phyloP scores from a whole-genome alignment of 306 rosid species.

The Vigna angularis region DNA sequence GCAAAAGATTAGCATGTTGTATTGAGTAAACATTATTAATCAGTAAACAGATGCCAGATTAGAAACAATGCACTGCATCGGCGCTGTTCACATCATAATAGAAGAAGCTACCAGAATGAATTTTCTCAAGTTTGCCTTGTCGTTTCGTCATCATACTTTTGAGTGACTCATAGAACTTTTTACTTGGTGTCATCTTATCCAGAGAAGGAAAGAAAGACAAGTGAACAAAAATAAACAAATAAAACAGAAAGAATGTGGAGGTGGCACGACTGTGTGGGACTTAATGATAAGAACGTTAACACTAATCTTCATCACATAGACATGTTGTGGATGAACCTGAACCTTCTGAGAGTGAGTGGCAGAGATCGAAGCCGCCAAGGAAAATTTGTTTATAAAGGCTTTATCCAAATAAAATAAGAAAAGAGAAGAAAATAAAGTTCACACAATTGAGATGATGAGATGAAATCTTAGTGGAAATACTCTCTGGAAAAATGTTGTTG shows the following conservation, averaged over 20 bases:
- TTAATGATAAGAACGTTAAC: constrained; percentile 34
- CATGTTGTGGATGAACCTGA: constrained; percentile 23
- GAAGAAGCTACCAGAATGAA: not conserved
- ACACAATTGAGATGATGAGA: not conserved
- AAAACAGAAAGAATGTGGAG: constrained; percentile 10
- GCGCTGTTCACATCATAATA: not conserved
- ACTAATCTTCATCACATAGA: constrained; percentile 32
- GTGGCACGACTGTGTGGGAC: constrained; percentile 37
- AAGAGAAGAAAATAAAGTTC: not conserved
- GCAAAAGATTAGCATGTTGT: not conserved
- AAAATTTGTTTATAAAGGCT: not conserved
- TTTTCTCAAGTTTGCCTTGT: constrained; percentile 12
- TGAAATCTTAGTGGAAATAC: constrained; percentile 13
- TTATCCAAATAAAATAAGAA: not conserved
- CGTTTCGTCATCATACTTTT: constrained; percentile 25
- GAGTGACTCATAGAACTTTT: constrained; percentile 27
- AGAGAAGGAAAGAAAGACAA: not conserved
- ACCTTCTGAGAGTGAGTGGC: constrained; percentile 16
- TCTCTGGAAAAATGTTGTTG: not conserved
- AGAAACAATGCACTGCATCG: not conserved
- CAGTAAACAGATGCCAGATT: not conserved
- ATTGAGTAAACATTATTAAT: not conserved
- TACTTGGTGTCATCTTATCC: constrained; percentile 43
- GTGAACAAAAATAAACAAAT: not conserved
- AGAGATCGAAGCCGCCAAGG: constrained; percentile 8